Conservation (phyloP, 1,139 yeast genomes). For the Taphrina wiesneri region DNA sequence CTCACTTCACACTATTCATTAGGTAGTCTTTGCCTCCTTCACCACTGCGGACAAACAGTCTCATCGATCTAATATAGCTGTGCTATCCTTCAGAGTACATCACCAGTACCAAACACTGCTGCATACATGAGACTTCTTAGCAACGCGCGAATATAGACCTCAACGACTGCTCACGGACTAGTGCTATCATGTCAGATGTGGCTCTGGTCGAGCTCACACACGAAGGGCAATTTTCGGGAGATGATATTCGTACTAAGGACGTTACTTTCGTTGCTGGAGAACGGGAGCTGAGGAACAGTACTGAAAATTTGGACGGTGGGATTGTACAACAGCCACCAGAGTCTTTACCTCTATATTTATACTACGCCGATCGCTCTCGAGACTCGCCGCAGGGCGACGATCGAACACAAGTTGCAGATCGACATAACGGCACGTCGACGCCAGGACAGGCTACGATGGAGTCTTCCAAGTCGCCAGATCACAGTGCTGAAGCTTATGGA, state of each 20-base stretch:
- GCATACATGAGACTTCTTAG: not conserved
- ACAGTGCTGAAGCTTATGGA: not conserved
- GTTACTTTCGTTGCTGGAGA: not conserved
- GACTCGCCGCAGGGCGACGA: not conserved
- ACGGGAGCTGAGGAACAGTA: not conserved
- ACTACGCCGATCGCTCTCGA: slow-evolving; percentile 2
- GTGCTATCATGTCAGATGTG: not conserved
- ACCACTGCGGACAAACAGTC: no score
- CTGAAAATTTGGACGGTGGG: not conserved
- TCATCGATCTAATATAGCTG: no score
- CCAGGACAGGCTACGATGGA: not conserved
- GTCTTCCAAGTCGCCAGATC: not conserved
- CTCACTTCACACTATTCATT: no score
- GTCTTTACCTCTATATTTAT: not conserved
- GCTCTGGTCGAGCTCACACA: not conserved
- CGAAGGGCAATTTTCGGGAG: not conserved
- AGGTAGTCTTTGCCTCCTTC: no score
- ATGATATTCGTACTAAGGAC: not conserved
- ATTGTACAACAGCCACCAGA: not conserved
- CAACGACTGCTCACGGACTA: not conserved
- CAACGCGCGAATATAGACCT: not conserved
- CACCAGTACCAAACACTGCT: no score
- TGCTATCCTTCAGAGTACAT: no score
- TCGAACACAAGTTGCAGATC: not conserved
- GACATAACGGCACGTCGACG: not conserved